These are phyloP conservation scores for Oldenlandia corymbosa DNA, from an alignment of 257 asterid genomes.

Conservation along the genomic window DNA sequence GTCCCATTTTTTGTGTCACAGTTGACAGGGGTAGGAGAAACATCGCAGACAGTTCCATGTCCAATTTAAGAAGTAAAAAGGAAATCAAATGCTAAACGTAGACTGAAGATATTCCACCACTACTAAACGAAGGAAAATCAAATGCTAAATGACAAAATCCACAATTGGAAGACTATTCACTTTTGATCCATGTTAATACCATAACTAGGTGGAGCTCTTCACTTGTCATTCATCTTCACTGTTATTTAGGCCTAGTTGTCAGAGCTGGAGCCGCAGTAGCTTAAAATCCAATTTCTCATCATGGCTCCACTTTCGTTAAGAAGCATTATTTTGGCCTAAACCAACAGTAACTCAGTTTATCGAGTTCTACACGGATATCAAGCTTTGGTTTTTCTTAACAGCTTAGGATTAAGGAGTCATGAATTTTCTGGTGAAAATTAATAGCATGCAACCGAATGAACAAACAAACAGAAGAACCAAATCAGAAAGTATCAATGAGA, in stretches of 20 bases:
- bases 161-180: neutral
- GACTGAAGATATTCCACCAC: neutral
- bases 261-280: neutral
- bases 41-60: neutral
- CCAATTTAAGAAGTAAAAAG: neutral
- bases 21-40: neutral
- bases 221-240: constrained; percentile 12
- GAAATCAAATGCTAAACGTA: neutral
- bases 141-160: neutral
- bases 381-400: neutral
- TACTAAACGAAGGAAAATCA: no score
- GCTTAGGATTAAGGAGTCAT: neutral
- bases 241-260: constrained; percentile 1
- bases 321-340: neutral
- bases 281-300: neutral
- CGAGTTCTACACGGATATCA: neutral
- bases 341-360: neutral
- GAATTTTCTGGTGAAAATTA: neutral
- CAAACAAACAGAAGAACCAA: neutral
- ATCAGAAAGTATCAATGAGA: neutral
- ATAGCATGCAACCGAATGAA: neutral
- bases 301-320: neutral
- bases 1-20: neutral
- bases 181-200: neutral
- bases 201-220: neutral